Evolutionary conservation across 1,284 basidiomycete species (phyloP), one percentile per base, ranked within the genome.

Genomic region (Coniophora puteana): DNA sequence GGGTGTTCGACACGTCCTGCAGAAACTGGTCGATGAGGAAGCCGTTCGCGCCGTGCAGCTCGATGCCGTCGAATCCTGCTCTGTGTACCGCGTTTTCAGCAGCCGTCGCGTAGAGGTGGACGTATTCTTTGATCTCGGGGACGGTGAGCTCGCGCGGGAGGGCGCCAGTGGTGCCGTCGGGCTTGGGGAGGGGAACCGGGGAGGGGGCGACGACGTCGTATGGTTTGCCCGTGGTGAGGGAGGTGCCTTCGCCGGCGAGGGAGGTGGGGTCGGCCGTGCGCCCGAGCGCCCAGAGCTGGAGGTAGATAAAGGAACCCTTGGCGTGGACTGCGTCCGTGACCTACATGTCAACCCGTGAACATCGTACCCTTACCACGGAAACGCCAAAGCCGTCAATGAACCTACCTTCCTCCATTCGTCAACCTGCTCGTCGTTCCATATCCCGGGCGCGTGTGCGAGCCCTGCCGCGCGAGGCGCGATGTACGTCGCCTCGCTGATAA

Each of bases 241-340:
- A n/a, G n/a, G n/a, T n/a, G n/a, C n/a, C n/a, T n/a, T n/a, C n/a
- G n/a, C n/a, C n/a, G n/a, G n/a, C n/a, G n/a, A n/a, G n/a, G n/a
- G n/a, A n/a, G n/a, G n/a, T n/a, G n/a, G n/a, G n/a, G n/a, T n/a
- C n/a, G n/a, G n/a, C n/a, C n/a, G 10, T 27, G 26, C n/a, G n/a
- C n/a, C n/a, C n/a, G n/a, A n/a, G n/a, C n/a, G n/a, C n/a, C n/a
- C n/a, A n/a, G n/a, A n/a, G n/a, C n/a, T 77, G 74, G 11, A 58
- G n/a, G 46, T 60, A 68, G 40, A 72, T 66, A 38, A 52, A 43
- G 0, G 57, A 58, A 5, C 60, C 63, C 40, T 66, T 65, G 12
- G 57, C 55, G 49, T 72, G 71, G 1, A 74, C 70, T 4, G 54
- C 61, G 17, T 60, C 59, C 14, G 59, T 59, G 35, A 68, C 22